Evolutionary conservation across 768 basidiomycete genomes (phyloP).

Genomic region (Boletus tomentosulus): DNA sequence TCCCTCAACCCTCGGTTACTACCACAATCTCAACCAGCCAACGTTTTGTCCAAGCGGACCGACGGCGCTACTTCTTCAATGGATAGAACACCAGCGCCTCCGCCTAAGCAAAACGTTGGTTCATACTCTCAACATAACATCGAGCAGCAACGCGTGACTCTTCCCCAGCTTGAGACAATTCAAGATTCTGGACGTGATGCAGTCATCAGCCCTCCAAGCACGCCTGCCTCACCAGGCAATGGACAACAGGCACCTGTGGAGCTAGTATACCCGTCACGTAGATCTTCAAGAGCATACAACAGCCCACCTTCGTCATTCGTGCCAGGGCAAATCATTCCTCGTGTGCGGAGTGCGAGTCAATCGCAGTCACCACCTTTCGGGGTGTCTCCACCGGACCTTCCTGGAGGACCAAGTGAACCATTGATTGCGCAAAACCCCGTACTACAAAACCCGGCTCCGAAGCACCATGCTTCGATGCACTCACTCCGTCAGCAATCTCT

Average conservation of each 20-base stretch:
- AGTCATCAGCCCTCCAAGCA: constrained; percentile 1
- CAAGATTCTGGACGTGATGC: constrained; percentile 5
- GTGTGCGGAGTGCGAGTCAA: constrained; percentile 36
- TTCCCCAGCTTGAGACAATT: background rate
- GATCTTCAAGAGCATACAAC: constrained; percentile 20
- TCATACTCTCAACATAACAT: constrained; percentile 4
- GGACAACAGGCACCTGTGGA: constrained; percentile 17
- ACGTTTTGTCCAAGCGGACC: background rate
- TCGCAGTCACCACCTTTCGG: constrained; percentile 22
- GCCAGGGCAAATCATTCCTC: constrained; percentile 36
- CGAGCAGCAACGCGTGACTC: constrained; percentile 3
- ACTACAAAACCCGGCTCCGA: constrained; percentile 10
- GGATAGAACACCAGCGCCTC: background rate
- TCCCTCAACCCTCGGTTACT: constrained; percentile 15
- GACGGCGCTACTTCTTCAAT: background rate
- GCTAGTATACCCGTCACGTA: constrained; percentile 18
- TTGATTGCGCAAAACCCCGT: constrained; percentile 5
- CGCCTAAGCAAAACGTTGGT: constrained; percentile 3
- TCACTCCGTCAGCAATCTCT: constrained; percentile 27
- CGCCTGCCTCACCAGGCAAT: constrained; percentile 5
- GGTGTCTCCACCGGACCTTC: constrained; percentile 18
- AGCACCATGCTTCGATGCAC: constrained; percentile 24
- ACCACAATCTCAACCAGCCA: constrained; percentile 1
- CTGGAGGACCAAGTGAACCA: constrained; percentile 17
- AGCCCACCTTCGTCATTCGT: constrained; percentile 33